Base-by-base conservation (phyloP, 2,329 filamentous ascomycete species). In the Aureobasidium subglaciale region DNA sequence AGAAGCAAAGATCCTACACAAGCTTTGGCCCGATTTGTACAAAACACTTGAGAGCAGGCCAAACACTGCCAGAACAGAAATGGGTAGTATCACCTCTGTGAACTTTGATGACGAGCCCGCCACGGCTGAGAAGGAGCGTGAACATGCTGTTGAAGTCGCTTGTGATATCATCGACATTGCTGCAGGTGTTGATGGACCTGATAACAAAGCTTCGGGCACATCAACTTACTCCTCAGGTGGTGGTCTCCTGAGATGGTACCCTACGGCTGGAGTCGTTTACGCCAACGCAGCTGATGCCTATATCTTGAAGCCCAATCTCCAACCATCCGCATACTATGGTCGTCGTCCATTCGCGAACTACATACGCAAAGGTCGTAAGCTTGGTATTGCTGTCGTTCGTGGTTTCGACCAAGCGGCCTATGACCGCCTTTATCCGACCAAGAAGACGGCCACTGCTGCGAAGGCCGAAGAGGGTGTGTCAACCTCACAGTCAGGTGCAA, bases 1-100 rank as follows among this genome's bases (percentile, higher is more conserved):
- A 0, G 93, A 99, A 70, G 86, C 93, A 72, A 97, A 97, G 69
- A 85, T 96, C 7, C 82, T 88, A 0, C 84, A 96, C 70, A 83
- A 78, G 32, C 73, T 97, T 8, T 96, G 91, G 90, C 86, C 88
- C 1, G 80, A 82, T 43, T 77, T 80, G 77, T 80, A 49, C 73
- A 84, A 67, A 78, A 82, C 45, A 70, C 70, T 29, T 10, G 68
- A 73, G 72, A 64, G 75, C 73, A 71, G 63, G 61, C 74, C 64
- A 52, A 70, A 61, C 56, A 74, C 69, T 49, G 68, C 66, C 59
- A 71, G 54, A 40, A 42, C 56, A 13, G 59, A 60, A n/a, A 30
- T 54, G 20, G 38, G 38, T n/a, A 42, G 35, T 16, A 37, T 58
- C 24, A 20, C 45, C 11, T 55, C 58, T 34, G 20, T 20, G 27